These are phyloP conservation scores for Blastobotrys peoriensis DNA, from an alignment of 805 yeast genomes.

Conservation along the genomic window DNA sequence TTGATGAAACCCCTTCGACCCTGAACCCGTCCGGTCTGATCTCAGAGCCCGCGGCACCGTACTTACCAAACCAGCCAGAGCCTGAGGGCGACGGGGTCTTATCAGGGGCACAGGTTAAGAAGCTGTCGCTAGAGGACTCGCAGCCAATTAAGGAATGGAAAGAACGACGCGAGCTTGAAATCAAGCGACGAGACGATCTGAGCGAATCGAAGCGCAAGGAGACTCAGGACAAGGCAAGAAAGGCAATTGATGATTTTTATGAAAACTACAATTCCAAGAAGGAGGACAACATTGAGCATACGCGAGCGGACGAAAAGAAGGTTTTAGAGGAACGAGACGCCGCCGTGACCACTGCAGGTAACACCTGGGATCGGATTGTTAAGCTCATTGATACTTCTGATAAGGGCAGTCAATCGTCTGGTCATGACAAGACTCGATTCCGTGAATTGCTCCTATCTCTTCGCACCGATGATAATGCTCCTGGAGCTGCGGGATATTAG, in stretches of 20 bases:
- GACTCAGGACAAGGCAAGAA: conserved; percentile 68
- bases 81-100: conserved; percentile 8
- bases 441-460: conserved; percentile 57
- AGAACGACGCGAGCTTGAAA: conserved; percentile 70
- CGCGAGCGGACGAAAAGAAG: conserved; percentile 60
- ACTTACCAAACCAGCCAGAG: conserved; percentile 16
- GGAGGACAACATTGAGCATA: conserved; percentile 58
- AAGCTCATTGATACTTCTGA: conserved; percentile 44
- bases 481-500: conserved; percentile 67
- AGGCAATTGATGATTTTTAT: conserved; percentile 85
- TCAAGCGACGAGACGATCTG: conserved; percentile 70
- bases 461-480: conserved; percentile 65
- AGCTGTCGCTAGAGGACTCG: conserved; percentile 41
- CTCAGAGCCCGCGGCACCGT: conserved; percentile 17
- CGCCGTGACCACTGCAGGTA: conserved; percentile 33
- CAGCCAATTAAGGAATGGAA: conserved; percentile 71
- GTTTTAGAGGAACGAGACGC: conserved; percentile 71
- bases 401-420: conserved; percentile 39
- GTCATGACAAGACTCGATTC: conserved; percentile 61
- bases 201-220: conserved; percentile 58
- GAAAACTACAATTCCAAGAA: conserved; percentile 83
- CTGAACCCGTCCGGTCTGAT: conserved; percentile 17
- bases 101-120: conserved; percentile 9
- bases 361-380: conserved; percentile 56
- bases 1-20: conserved; percentile 13